Evolutionary conservation across 306 rosid genomes (phyloP), one percentile per base, ranked within the genome.

Genomic region (Cajanus cajan): DNA sequence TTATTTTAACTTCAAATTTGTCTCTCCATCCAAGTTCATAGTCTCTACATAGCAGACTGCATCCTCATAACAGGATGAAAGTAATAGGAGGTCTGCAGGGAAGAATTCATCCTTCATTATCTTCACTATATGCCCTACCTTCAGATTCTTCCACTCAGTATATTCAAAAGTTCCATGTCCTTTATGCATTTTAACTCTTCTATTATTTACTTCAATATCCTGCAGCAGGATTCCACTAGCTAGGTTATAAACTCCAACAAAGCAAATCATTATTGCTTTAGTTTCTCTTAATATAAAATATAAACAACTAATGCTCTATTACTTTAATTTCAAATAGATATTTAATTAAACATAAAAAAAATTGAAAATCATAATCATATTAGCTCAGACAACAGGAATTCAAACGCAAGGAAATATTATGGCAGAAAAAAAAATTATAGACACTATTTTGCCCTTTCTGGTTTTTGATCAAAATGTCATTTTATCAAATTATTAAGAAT

Each of bases 1-100:
- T 82, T 95, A 98, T 78, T 93, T 95, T 66, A 91, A 28, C 85
- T 95, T 95, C 55, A 95, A 80, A 86, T 95, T 95, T 77, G 99
- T 95, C 90, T 95, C 99, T 8, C 99, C 98, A 63, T 95, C 99
- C 71, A 95, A 94, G 83, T 89, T 95, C 99, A 91, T 95, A 28
- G 99, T 95, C 87, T 95, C 98, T 31, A 95, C 99, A 66, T 95
- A 95, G 87, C 98, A 93, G 54, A 95, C 52, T 71, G 98, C 92
- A 82, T 93, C 99, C 18, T 91, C 98, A 21, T 90, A 95, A 86
- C 91, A 84, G 25, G 99, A 93, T 1, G 99, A 93, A 81, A 95
- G 97, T 81, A 95, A 86, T 40, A 95, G 61, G 22, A 95, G 92
- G 69, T 95, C 99, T 4, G 98, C 94, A 1, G 99, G 99, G 83